Conservation (phyloP, 352 stramenopile genomes). For the Globisporangium barbulae region DNA sequence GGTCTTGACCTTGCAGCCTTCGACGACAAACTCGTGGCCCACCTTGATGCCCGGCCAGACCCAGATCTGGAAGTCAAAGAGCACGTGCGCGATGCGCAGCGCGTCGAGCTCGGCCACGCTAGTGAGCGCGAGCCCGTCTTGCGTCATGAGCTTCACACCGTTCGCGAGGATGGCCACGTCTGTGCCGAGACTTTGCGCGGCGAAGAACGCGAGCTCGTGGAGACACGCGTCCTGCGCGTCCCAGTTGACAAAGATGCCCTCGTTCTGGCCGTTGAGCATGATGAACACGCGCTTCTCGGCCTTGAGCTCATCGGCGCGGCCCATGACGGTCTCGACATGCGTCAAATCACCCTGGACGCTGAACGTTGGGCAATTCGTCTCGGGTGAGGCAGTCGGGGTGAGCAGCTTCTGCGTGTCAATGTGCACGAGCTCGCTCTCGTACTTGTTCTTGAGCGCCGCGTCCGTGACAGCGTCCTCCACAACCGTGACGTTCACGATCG, state of each 20-base stretch:
- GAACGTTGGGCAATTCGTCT: conserved; percentile 25
- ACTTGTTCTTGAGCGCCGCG: conserved; percentile 39
- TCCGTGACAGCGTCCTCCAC: conserved; percentile 9
- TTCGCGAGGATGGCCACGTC: conserved; percentile 48
- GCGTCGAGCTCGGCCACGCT: conserved; percentile 30
- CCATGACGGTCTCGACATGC: conserved; percentile 38
- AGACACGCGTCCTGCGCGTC: conserved; percentile 31
- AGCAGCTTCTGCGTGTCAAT: conserved; percentile 47
- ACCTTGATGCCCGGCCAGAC: conserved; percentile 72
- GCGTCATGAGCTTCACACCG: conserved; percentile 57
- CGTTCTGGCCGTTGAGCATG: conserved; percentile 68
- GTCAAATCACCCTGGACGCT: conserved; percentile 25
- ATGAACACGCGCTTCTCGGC: conserved; percentile 44
- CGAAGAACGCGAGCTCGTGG: conserved; percentile 37
- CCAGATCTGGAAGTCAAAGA: conserved; percentile 72
- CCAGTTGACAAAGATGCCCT: conserved; percentile 47
- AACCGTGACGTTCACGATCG: neutral
- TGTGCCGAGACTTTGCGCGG: conserved; percentile 33
- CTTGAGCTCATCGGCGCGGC: conserved; percentile 27
- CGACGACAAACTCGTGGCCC: conserved; percentile 49
- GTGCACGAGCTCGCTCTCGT: conserved; percentile 49
- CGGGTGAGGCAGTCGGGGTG: neutral
- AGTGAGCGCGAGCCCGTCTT: conserved; percentile 43
- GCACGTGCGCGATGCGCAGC: conserved; percentile 54
- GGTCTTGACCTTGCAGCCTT: conserved; percentile 56